Base-by-base conservation (phyloP, 2,329 filamentous ascomycete species). In the Myotisia sp. region DNA sequence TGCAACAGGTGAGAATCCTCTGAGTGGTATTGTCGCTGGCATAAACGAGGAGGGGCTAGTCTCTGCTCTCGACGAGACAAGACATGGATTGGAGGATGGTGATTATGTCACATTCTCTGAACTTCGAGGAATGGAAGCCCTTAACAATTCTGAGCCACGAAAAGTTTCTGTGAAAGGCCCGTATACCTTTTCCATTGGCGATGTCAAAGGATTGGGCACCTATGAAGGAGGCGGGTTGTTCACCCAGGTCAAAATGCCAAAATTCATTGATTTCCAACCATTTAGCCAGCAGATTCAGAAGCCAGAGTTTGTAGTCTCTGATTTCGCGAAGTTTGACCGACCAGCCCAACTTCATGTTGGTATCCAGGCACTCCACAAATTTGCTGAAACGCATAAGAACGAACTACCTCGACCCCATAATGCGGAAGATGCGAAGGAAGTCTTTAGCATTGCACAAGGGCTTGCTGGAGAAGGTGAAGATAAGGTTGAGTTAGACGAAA, bases 221-320 rank as follows among this genome's bases (percentile, higher is more conserved):
- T 98, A 98, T 64, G 66, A 82, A 64, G 73, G 80, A 33, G 87
- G 87, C 29, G 90, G 90, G 40, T 72, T 93, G 39, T 98, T 81
- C 58, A 79, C 82, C 24, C 90, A 98, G 59, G 90, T 95, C 58
- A 98, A 95, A 70, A 94, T 94, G 87, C 90, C 90, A 33, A 93
- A 90, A 63, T 73, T 84, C 36, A 62, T 95, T 49, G 73, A 90
- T 54, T 98, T 95, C 62, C 82, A 93, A 63, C 68, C 75, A 26
- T 72, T 94, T 37, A 76, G 76, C 26, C 64, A 73, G 34, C 74
- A 92, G 40, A 60, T 94, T 37, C 83, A 83, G 59, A 80, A 84
- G 38, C 90, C 90, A 2, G 87, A 94, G 49, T 75, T 92, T 43
- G 62, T 95, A 50, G 74, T 93, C 40, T 92, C 90, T 14, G 90